Evolutionary conservation across 2,329 filamentous ascomycete genomes (phyloP).

Genomic region (Neonectria ditissima): DNA sequence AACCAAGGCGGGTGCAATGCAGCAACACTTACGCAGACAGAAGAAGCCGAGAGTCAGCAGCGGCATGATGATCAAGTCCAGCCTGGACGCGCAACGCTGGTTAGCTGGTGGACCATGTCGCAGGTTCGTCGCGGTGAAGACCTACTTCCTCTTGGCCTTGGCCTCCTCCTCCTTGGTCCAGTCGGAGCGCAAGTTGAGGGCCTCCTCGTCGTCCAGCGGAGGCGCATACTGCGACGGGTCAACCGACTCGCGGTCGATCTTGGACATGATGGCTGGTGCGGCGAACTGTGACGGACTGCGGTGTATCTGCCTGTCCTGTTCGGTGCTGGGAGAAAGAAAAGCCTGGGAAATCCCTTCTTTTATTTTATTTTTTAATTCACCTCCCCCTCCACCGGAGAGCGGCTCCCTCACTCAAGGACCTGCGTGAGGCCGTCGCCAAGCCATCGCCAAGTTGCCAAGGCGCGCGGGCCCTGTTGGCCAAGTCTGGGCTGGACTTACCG

Average conservation of each 20-base stretch:
- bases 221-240: constrained; percentile 31
- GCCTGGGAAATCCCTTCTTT: too few relatives aligned
- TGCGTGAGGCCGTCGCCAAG: constrained; percentile 2
- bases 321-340: too few relatives aligned
- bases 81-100: constrained; percentile 33
- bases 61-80: constrained; percentile 58
- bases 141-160: constrained; percentile 54
- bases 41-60: constrained; percentile 57
- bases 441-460: neutral
- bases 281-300: too few relatives aligned
- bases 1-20: too few relatives aligned
- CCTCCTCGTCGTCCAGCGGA: constrained; percentile 47
- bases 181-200: constrained; percentile 45
- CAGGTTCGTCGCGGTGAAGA: neutral
- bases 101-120: constrained; percentile 4
- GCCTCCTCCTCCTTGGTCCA: constrained; percentile 52
- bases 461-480: constrained; percentile 5
- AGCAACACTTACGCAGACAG: constrained; percentile 54
- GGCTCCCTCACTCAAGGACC: constrained; percentile 13
- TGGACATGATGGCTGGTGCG: constrained; percentile 29
- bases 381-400: neutral
- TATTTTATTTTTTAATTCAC: too few relatives aligned
- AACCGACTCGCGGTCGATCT: constrained; percentile 25
- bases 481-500: constrained; percentile 25
- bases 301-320: too few relatives aligned